Conservation (phyloP, 1,284 basidiomycete species). For the Neolentinus lepideus region DNA sequence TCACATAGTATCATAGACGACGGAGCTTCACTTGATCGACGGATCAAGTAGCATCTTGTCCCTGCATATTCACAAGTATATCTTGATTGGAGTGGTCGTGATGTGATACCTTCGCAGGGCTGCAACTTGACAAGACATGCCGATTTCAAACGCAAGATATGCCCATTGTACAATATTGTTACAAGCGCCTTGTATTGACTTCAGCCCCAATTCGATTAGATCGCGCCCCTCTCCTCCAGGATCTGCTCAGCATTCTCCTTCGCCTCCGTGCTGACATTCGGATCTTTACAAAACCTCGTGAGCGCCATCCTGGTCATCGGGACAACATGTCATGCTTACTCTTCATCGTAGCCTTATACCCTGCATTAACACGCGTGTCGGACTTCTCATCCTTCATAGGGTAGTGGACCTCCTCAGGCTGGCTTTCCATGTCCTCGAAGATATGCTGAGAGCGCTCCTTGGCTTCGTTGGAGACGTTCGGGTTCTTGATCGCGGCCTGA, state of each 20-base stretch:
- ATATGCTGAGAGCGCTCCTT: conserved; percentile 41
- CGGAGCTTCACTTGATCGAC: no score
- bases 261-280: conserved; percentile 14
- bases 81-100: no score
- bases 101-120: no score
- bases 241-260: conserved; percentile 32
- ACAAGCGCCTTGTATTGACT: no score
- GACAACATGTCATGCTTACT: conserved; percentile 12
- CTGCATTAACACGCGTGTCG: conserved; percentile 3
- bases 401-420: background rate
- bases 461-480: conserved; percentile 40
- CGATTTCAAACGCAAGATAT: no score
- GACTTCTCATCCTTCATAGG: conserved; percentile 1
- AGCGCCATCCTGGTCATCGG: conserved; percentile 11
- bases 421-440: conserved; percentile 29
- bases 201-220: background rate
- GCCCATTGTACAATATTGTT: no score
- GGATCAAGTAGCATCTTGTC: no score
- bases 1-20: no score
- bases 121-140: no score
- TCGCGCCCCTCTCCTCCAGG: conserved; percentile 24
- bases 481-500: conserved; percentile 18
- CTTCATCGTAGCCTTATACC: background rate
- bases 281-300: background rate
- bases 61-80: no score